Percentiles rank a stretch among this genome's conserved stretches.
Evolutionary conservation across 305 asterid species (phyloP).

Genomic region (Fraxinus floribunda): DNA sequence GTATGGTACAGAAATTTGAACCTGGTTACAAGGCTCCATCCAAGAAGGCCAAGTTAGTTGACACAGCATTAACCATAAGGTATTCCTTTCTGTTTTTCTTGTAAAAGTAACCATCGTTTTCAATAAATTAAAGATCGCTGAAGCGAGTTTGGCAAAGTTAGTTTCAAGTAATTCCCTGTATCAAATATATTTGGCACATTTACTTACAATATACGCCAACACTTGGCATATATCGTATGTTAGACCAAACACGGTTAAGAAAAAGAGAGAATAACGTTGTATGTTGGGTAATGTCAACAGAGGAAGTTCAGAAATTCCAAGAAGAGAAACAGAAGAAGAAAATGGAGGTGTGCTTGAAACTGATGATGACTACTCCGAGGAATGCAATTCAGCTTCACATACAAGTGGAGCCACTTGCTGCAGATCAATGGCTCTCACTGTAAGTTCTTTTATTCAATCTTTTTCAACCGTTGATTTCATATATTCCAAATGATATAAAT

Average conservation of each 20-base stretch:
- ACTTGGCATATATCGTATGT: not conserved
- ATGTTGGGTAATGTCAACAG: conserved; percentile 23
- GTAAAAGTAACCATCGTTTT: not conserved
- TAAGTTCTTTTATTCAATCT: conserved; percentile 22
- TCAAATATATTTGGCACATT: not conserved
- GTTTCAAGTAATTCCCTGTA: not conserved
- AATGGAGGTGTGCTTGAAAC: not conserved
- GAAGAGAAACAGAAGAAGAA: not conserved
- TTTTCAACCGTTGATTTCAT: not conserved
- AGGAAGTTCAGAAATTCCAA: conserved; percentile 41
- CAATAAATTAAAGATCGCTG: not conserved
- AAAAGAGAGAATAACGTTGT: not conserved
- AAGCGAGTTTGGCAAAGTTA: not conserved
- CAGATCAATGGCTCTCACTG: conserved; percentile 39
- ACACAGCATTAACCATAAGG: conserved; percentile 61
- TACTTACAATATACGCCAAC: not conserved
- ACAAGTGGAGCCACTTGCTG: conserved; percentile 9
- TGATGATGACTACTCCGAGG: not conserved
- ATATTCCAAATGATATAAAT: not conserved
- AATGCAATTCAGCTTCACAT: not conserved
- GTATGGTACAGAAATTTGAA: conserved; percentile 68
- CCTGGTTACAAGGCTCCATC: conserved; percentile 70
- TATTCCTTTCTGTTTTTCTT: conserved; percentile 20
- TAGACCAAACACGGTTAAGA: not conserved
- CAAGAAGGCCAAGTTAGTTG: conserved; percentile 40